Evolutionary conservation across 768 basidiomycete species (phyloP).

Genomic region (Boletus reticulatus): DNA sequence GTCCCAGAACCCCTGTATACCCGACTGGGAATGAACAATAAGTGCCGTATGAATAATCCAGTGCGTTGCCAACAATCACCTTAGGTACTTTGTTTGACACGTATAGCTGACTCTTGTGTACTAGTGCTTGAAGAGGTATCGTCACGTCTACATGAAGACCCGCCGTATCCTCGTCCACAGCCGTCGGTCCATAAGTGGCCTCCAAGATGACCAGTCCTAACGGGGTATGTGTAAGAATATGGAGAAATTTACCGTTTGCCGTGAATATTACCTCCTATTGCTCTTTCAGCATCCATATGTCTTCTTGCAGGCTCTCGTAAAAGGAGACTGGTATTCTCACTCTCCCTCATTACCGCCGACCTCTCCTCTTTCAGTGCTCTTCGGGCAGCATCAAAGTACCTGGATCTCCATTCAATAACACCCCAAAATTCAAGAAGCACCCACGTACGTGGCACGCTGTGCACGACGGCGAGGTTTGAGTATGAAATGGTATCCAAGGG

Average conservation of each 20-base stretch:
- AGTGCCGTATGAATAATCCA: neutral
- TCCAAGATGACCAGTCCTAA: constrained; percentile 75
- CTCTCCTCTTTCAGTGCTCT: constrained; percentile 63
- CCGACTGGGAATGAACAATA: constrained; percentile 42
- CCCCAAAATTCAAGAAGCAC: constrained; percentile 8
- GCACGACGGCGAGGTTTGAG: constrained; percentile 54
- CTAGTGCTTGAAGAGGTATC: constrained; percentile 76
- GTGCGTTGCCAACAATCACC: constrained; percentile 36
- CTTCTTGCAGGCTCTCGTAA: constrained; percentile 67
- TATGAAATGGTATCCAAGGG: constrained; percentile 55
- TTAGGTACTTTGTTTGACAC: constrained; percentile 77
- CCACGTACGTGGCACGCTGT: constrained; percentile 50
- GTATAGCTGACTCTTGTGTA: constrained; percentile 73
- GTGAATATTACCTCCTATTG: constrained; percentile 56
- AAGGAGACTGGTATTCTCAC: constrained; percentile 57
- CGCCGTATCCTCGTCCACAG: constrained; percentile 46
- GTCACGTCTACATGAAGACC: constrained; percentile 75
- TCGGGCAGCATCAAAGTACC: constrained; percentile 65
- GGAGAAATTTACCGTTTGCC: constrained; percentile 1
- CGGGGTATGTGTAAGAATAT: constrained; percentile 15
- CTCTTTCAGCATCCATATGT: constrained; percentile 60
- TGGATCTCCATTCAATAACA: constrained; percentile 32
- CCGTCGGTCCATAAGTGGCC: constrained; percentile 66
- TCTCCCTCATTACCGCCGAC: constrained; percentile 58
- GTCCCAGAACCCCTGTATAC: constrained; percentile 87